phyloP scores from a whole-genome alignment of 305 asterid species.

The Ilex paraguariensis region DNA sequence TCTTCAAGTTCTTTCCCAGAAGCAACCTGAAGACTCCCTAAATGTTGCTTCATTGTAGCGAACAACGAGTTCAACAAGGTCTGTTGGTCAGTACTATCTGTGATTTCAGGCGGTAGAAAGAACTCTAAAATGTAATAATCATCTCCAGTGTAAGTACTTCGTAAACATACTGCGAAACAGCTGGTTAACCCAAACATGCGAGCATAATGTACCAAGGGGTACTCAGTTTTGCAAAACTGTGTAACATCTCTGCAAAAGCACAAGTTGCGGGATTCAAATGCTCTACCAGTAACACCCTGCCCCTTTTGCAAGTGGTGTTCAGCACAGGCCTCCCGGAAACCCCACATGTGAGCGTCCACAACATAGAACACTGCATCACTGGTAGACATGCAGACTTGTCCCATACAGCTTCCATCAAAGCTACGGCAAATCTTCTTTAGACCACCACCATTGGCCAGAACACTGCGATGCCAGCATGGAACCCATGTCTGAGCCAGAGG shows the following conservation, averaged over 20 bases:
- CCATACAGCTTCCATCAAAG: slow-evolving; percentile 91
- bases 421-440: slow-evolving; percentile 84
- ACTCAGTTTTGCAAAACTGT: slow-evolving; percentile 68
- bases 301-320: slow-evolving; percentile 91
- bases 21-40: slow-evolving; percentile 76
- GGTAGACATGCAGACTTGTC: slow-evolving; percentile 85
- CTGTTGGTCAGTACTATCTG: slow-evolving; percentile 43
- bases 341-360: slow-evolving; percentile 85
- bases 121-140: slow-evolving; percentile 82
- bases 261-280: slow-evolving; percentile 52
- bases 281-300: slow-evolving; percentile 89
- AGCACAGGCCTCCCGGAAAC: slow-evolving; percentile 83
- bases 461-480: slow-evolving; percentile 76
- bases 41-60: slow-evolving; percentile 65
- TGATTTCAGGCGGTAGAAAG: slow-evolving; percentile 51
- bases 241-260: slow-evolving; percentile 75
- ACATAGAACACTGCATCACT: slow-evolving; percentile 76
- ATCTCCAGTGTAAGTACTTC: slow-evolving; percentile 72
- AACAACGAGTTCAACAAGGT: slow-evolving; percentile 56
- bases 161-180: slow-evolving; percentile 72
- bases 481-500: slow-evolving; percentile 99
- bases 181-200: slow-evolving; percentile 69
- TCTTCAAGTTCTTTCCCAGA: slow-evolving; percentile 73
- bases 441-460: slow-evolving; percentile 79
- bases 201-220: slow-evolving; percentile 93